These are phyloP conservation scores for Salvia rosmarinus DNA, from an alignment of 257 asterid genomes.

Conservation along the genomic window DNA sequence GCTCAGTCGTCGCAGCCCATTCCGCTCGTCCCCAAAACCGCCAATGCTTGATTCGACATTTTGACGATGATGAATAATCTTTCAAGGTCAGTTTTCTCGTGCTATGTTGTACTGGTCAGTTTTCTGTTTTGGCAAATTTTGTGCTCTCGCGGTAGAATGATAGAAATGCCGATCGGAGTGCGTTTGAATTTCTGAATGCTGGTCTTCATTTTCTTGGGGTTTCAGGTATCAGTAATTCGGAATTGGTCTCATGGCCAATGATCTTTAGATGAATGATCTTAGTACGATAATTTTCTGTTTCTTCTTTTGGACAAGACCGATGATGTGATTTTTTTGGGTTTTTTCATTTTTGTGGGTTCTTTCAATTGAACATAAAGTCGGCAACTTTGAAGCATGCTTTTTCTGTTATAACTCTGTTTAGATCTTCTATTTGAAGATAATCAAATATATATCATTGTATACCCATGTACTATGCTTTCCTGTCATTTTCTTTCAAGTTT, in stretches of 20 bases:
- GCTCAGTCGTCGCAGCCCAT: constrained; percentile 54
- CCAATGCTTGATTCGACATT: constrained; percentile 58
- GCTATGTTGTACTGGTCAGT: too few species aligned
- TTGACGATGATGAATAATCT: constrained; percentile 32
- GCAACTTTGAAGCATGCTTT: neutral
- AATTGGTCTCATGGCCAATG: constrained; percentile 4
- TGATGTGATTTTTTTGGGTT: constrained; percentile 6
- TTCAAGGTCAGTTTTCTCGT: constrained; percentile 45
- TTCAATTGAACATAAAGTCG: neutral
- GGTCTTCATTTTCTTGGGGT: neutral
- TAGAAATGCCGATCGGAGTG: constrained; percentile 3
- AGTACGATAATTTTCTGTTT: neutral
- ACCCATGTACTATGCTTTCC: neutral
- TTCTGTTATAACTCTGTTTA: neutral
- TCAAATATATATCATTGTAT: too few species aligned
- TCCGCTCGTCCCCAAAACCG: constrained; percentile 79
- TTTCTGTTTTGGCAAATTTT: neutral
- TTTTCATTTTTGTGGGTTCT: neutral
- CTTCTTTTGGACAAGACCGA: neutral
- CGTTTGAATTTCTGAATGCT: constrained; percentile 18
- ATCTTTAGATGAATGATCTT: too few species aligned
- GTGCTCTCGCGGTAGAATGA: neutral
- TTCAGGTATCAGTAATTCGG: neutral
- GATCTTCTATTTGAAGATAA: constrained; percentile 4
- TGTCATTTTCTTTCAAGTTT: neutral